Evolutionary conservation across 352 stramenopile genomes (phyloP).

Genomic region (Blastocystis sp.): DNA sequence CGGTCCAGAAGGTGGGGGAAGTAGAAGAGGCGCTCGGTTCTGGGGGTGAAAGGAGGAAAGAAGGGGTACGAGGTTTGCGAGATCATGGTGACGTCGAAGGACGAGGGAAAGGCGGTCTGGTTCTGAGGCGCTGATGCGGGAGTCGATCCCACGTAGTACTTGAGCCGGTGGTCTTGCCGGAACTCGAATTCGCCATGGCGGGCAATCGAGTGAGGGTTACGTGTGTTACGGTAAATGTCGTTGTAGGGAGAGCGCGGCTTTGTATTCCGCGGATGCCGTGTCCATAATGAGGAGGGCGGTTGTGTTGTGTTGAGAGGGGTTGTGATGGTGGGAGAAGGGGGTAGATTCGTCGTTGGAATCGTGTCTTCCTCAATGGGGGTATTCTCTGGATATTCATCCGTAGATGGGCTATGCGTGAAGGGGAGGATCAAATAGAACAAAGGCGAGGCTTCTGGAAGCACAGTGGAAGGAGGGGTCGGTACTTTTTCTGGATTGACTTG

Average conservation of each 20-base stretch:
- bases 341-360: no score
- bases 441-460: no score
- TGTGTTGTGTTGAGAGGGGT: not conserved
- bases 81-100: constrained; percentile 48
- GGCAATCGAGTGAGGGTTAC: not conserved
- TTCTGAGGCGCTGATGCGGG: constrained; percentile 32
- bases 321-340: not conserved
- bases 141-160: constrained; percentile 49
- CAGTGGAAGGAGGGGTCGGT: no score
- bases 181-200: constrained; percentile 24
- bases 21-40: constrained; percentile 59
- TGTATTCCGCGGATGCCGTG: not conserved
- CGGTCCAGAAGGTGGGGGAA: constrained; percentile 32
- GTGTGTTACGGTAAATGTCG: constrained; percentile 38
- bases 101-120: constrained; percentile 1
- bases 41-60: not conserved
- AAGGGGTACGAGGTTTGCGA: constrained; percentile 34
- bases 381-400: no score
- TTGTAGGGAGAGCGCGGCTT: not conserved
- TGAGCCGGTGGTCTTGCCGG: constrained; percentile 14
- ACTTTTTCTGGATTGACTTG: no score
- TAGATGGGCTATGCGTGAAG: no score
- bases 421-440: no score
- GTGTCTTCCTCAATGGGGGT: no score
- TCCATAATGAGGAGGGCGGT: not conserved